Evolutionary conservation across 305 asterid species (phyloP), one percentile per base, ranked within the genome.

Genomic region (Striga hermonthica): DNA sequence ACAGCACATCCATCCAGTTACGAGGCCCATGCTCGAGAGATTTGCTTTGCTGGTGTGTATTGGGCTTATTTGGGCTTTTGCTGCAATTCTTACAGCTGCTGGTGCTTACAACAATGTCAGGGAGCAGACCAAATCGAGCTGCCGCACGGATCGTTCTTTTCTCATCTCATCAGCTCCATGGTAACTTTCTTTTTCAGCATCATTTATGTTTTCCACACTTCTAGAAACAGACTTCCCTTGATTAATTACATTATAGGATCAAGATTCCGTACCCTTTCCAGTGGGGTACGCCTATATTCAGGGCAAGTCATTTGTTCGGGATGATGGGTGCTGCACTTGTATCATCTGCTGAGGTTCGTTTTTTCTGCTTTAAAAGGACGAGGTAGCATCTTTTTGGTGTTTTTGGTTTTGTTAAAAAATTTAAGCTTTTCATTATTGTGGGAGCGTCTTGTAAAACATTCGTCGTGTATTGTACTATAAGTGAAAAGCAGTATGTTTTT

Each of bases 301-400:
- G 97, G 79, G 96, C 96, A 39, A 83, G 95, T 66, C 90, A 83
- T 75, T 86, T 89, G 28, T 86, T 89, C 12, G 96, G 96, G 45
- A 89, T 86, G 95, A 83, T 89, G 86, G 96, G 96, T 22, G 99
- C 99, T 63, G 90, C 97, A 14, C 85, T 94, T 61, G 97, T 94
- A 75, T 84, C 99, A 11, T 78, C 96, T 28, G 86, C 92, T 16
- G 99, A 93, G 97, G 99, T 93, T 67, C 36, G 54, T 65, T 72
- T 71, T 11, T 36, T 35, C 64, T 64, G 48, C 41, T 72, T 64
- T 54, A 40, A 16, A 63, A 62, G 34, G 55, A 41, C 40, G 15
- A 31, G 37, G 50, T 39, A 35, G 60, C 67, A 36, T 4, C 7
- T 47, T 39, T 47, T 15, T 7, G 22, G 36, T 48, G 37, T 59